A percentile compares a stretch with the other conserved stretches of the same genome.
These are phyloP conservation scores for Isatis tinctoria DNA, from an alignment of 345 rosid genomes.

Conservation along the genomic window DNA sequence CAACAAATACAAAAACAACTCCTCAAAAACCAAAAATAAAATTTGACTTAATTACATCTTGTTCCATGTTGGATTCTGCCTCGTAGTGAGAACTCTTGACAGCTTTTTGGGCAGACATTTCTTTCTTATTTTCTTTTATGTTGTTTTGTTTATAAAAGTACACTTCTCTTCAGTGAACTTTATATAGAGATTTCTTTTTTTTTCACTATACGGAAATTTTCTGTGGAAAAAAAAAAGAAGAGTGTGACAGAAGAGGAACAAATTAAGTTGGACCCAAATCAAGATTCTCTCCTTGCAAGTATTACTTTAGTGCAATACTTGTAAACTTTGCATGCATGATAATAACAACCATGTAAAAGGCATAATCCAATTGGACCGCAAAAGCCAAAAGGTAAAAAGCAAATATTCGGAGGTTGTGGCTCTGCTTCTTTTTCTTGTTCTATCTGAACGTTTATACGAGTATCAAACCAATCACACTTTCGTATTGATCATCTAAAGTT, in stretches of 20 bases:
- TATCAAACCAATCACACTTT: not conserved
- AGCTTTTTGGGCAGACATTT: slow-evolving; percentile 31
- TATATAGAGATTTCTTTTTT: slow-evolving; percentile 18
- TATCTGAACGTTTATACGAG: not conserved
- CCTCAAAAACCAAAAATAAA: not conserved
- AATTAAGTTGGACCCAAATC: not conserved
- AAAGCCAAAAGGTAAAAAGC: slow-evolving; percentile 17
- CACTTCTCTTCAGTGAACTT: slow-evolving; percentile 6
- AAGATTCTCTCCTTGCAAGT: slow-evolving; percentile 5
- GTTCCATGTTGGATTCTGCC: slow-evolving; percentile 34
- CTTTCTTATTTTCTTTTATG: not conserved
- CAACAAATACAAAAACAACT: not conserved
- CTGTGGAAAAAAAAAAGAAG: not conserved
- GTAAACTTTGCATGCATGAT: not conserved
- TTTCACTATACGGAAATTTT: not conserved
- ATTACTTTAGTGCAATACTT: slow-evolving; percentile 5
- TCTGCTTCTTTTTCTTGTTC: not conserved
- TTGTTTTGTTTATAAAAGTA: slow-evolving; percentile 4
- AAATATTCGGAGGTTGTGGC: slow-evolving; percentile 25
- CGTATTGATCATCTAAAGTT: not conserved
- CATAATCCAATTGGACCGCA: slow-evolving; percentile 16
- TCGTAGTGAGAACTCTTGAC: slow-evolving; percentile 29
- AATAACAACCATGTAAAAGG: slow-evolving; percentile 19
- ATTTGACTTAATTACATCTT: slow-evolving; percentile 13
- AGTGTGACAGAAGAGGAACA: slow-evolving; percentile 18